A percentile compares a stretch with the other conserved stretches of the same genome.
These are phyloP conservation scores for Cucurbita pepo DNA, from an alignment of 306 rosid genomes.

Conservation along the genomic window DNA sequence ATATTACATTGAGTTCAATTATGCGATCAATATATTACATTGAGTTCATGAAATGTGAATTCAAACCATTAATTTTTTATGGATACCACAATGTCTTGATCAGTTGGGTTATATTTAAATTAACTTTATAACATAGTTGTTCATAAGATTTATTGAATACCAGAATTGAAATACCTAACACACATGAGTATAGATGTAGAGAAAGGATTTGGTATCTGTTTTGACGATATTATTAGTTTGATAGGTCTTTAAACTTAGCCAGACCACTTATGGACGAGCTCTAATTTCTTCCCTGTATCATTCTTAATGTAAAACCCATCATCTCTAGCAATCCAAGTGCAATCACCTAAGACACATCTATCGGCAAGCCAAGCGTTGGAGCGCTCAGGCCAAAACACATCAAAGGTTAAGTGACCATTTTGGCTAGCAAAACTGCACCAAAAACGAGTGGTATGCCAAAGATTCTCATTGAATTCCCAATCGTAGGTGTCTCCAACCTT, in stretches of 20 bases:
- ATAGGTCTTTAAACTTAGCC: neutral
- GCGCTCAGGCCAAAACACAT: neutral
- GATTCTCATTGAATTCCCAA: neutral
- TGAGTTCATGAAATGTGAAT: no score
- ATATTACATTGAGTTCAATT: no score
- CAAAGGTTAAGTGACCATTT: neutral
- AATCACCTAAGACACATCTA: neutral
- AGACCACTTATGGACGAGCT: neutral
- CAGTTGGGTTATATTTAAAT: no score
- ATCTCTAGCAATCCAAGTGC: neutral
- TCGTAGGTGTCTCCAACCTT: neutral
- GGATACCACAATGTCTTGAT: no score
- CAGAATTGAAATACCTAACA: no score
- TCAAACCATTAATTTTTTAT: no score
- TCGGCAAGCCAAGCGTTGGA: neutral
- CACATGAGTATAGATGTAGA: no score
- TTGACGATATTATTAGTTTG: no score
- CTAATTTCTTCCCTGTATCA: neutral
- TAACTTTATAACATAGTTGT: no score
- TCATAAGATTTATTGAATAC: no score
- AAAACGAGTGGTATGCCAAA: neutral
- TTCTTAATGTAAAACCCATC: neutral
- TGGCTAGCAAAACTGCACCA: neutral
- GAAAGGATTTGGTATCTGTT: no score
- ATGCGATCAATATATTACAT: no score